These are phyloP conservation scores for Talaromyces borbonicus DNA, from an alignment of 495 filamentous ascomycete genomes.

Conservation along the genomic window DNA sequence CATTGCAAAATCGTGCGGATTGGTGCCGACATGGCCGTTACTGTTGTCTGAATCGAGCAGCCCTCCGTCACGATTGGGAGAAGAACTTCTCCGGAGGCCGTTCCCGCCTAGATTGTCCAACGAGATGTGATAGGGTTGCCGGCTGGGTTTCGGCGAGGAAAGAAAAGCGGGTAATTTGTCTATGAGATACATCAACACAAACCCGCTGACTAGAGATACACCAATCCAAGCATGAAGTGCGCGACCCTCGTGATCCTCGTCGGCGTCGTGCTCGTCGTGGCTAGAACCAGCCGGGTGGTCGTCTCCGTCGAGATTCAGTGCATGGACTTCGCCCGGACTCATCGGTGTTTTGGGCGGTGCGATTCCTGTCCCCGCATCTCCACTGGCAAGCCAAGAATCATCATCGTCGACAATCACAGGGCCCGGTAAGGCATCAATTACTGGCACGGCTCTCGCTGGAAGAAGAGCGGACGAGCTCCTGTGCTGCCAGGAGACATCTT, in stretches of 20 bases:
- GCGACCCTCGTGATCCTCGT: slow-evolving; percentile 24
- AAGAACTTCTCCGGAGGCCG: slow-evolving; percentile 45
- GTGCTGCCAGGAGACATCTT: slow-evolving; percentile 22
- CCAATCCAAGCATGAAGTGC: slow-evolving; percentile 69
- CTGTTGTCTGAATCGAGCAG: slow-evolving; percentile 24
- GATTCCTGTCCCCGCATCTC: slow-evolving; percentile 16
- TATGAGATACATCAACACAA: slow-evolving; percentile 94
- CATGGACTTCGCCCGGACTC: slow-evolving; percentile 12
- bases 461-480: slow-evolving; percentile 15
- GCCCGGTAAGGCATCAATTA: slow-evolving; percentile 13
- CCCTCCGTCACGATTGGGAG: slow-evolving; percentile 30
- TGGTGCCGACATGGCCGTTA: slow-evolving; percentile 11
- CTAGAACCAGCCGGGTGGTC: slow-evolving; percentile 25
- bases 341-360: neutral
- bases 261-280: slow-evolving; percentile 21
- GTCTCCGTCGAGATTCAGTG: slow-evolving; percentile 14
- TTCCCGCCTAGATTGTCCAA: slow-evolving; percentile 59
- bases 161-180: slow-evolving; percentile 75
- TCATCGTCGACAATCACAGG: slow-evolving; percentile 16
- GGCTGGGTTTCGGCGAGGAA: slow-evolving; percentile 42
- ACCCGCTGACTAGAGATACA: slow-evolving; percentile 75
- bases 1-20: slow-evolving; percentile 50
- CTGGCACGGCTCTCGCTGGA: slow-evolving; percentile 4
- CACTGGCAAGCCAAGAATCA: slow-evolving; percentile 7
- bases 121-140: slow-evolving; percentile 61